Evolutionary conservation across 257 asterid species (phyloP), one percentile per base, ranked within the genome.

Genomic region (Echium plantagineum): DNA sequence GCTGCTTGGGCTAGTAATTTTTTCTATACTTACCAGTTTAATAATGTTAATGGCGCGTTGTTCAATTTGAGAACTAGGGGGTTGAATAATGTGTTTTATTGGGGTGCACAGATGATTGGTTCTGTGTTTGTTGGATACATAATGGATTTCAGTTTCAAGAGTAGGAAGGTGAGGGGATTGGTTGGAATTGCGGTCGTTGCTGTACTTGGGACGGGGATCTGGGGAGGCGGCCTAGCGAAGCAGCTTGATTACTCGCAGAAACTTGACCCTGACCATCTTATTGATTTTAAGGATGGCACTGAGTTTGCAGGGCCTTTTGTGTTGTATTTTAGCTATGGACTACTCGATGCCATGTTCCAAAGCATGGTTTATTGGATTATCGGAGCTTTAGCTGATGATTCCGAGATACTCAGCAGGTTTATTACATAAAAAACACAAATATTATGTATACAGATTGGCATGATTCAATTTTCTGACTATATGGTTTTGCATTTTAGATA

Each of bases 1-100:
- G 99, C 96, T 0, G 80, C 96, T 1, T 89, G 94, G 97, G 94
- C 91, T 15, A 93, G 97, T 63, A 89, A 93, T 31, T 93, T 89
- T 58, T 93, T 93, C 61, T 93, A 93, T 22, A 89, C 86, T 24
- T 93, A 93, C 62, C 99, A 93, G 70, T 93, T 93, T 56, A 93
- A 74, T 52, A 89, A 93, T 61, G 99, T 93, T 5, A 93, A 89
- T 20, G 96, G 84, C 10, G 78, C 55, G 24, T 46, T 93, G 73
- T 93, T 93, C 66, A 89, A 83, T 76, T 62, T 93, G 53, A 74
- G 99, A 66, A 89, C 97, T 2, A 74, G 94, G n/a, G 97, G 97
- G 2, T 66, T 93, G 65, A 93, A 89, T 68, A 72, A 80, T 13
- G 62, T 82, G 47, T 80, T 81, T 57, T 89, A 85, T 42, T 82